A percentile compares a stretch with the other conserved stretches of the same genome.
Evolutionary conservation across 129 eudicot species (phyloP).

Genomic region (Rutidosis leptorrhynchoides): DNA sequence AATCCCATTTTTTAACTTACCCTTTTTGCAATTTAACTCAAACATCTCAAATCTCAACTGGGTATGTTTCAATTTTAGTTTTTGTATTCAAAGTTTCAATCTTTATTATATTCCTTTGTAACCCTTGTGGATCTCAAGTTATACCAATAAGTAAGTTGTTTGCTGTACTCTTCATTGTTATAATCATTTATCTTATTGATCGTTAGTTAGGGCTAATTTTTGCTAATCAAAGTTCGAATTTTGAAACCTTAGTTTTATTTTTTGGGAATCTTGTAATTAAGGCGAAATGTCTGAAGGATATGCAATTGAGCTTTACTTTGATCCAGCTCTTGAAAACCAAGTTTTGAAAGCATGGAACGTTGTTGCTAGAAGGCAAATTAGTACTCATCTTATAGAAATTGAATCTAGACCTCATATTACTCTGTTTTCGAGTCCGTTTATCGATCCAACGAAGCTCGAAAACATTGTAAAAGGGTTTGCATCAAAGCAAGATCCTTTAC

Average conservation of each 20-base stretch:
- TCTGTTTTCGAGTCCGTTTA: slow-evolving; percentile 64
- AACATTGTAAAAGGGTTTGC: slow-evolving; percentile 61
- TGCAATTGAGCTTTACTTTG: slow-evolving; percentile 94
- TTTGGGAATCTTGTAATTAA: neutral
- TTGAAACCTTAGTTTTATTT: slow-evolving; percentile 8
- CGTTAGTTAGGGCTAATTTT: slow-evolving; percentile 15
- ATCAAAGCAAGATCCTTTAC: slow-evolving; percentile 76
- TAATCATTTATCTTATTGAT: slow-evolving; percentile 6
- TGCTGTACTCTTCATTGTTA: slow-evolving; percentile 2
- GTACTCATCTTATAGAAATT: slow-evolving; percentile 96
- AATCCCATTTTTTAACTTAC: slow-evolving; percentile 19
- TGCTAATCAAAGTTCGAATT: slow-evolving; percentile 2
- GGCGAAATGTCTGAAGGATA: slow-evolving; percentile 85
- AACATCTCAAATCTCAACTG: slow-evolving; percentile 32
- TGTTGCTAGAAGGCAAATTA: slow-evolving; percentile 88
- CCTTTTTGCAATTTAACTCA: slow-evolving; percentile 2
- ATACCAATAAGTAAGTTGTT: slow-evolving; percentile 4
- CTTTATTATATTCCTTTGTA: slow-evolving; percentile 18
- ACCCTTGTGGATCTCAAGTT: slow-evolving; percentile 10
- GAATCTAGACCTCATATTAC: slow-evolving; percentile 97
- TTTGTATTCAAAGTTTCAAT: slow-evolving; percentile 7
- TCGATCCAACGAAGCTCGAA: slow-evolving; percentile 71
- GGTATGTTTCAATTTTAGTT: slow-evolving; percentile 35
- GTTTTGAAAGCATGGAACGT: slow-evolving; percentile 96
- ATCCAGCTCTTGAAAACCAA: slow-evolving; percentile 96